These are phyloP conservation scores for Hymenoscyphus fructigenus DNA, from an alignment of 2,329 filamentous ascomycete genomes.

Conservation along the genomic window DNA sequence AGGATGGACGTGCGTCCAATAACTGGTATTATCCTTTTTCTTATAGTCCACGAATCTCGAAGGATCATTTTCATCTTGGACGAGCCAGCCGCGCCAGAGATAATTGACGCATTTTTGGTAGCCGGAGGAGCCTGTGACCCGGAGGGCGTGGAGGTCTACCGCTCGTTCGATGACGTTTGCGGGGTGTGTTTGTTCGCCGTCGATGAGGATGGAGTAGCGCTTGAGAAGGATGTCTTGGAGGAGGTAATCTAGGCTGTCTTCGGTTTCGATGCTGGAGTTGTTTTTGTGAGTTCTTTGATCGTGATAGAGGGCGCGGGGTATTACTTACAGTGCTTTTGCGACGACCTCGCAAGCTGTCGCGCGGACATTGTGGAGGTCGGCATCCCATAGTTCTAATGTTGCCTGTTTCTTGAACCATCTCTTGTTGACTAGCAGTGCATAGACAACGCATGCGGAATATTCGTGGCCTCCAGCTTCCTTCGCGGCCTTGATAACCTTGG, in stretches of 20 bases:
- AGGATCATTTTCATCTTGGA: constrained; percentile 92
- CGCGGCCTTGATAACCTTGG: constrained; percentile 75
- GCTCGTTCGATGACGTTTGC: constrained; percentile 91
- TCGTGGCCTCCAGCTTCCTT: constrained; percentile 77
- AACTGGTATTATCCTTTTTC: constrained; percentile 73
- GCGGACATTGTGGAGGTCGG: constrained; percentile 75
- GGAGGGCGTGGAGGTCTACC: constrained; percentile 86
- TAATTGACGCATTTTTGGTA: constrained; percentile 91
- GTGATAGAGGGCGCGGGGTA: not conserved
- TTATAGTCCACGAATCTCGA: constrained; percentile 87
- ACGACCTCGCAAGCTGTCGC: constrained; percentile 87
- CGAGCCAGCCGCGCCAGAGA: constrained; percentile 92
- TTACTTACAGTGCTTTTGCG: constrained; percentile 68
- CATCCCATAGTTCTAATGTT: constrained; percentile 83
- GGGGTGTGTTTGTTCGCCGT: constrained; percentile 69
- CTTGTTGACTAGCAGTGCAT: constrained; percentile 42
- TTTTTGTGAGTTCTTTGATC: not conserved
- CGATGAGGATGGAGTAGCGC: constrained; percentile 78
- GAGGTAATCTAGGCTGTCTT: constrained; percentile 76
- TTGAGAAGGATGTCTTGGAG: constrained; percentile 81
- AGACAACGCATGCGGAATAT: constrained; percentile 70
- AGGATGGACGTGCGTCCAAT: constrained; percentile 83
- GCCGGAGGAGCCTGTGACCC: constrained; percentile 85
- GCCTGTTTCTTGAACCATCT: constrained; percentile 79
- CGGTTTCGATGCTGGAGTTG: constrained; percentile 71